phyloP scores from a whole-genome alignment of 306 rosid species.

The Abrus pulchellus region DNA sequence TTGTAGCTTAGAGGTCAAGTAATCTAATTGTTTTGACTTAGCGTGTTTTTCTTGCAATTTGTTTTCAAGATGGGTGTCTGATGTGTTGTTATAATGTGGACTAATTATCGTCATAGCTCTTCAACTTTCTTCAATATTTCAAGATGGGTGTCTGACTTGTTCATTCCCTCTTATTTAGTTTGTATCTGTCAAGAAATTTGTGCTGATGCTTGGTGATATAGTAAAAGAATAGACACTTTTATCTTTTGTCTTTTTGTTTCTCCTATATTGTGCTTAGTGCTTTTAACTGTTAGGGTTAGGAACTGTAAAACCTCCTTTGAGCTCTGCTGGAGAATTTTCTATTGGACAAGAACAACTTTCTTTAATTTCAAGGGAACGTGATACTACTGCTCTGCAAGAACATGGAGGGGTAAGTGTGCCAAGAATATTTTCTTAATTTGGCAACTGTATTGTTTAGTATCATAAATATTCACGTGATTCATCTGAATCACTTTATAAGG shows the following conservation, averaged over 20 bases:
- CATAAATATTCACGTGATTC: slow-evolving; percentile 20
- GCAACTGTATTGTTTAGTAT: slow-evolving; percentile 8
- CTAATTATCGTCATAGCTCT: neutral
- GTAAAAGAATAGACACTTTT: neutral
- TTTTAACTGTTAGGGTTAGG: slow-evolving; percentile 54
- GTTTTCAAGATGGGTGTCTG: neutral
- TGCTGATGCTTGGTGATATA: too few relatives aligned
- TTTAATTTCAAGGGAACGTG: slow-evolving; percentile 73
- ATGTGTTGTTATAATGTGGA: neutral
- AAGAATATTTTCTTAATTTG: neutral
- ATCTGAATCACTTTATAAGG: slow-evolving; percentile 59
- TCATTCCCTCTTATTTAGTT: neutral
- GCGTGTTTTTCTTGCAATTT: neutral
- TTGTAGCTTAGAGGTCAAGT: neutral
- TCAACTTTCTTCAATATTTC: neutral
- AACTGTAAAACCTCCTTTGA: slow-evolving; percentile 27
- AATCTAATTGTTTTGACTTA: neutral
- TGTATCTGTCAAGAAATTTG: neutral
- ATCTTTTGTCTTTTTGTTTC: neutral
- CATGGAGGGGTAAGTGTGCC: slow-evolving; percentile 75
- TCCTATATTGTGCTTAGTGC: slow-evolving; percentile 26
- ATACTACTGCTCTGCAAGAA: slow-evolving; percentile 55
- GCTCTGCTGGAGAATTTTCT: slow-evolving; percentile 60
- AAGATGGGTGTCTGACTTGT: neutral
- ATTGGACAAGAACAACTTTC: slow-evolving; percentile 74